phyloP scores from a whole-genome alignment of 2,329 filamentous ascomycete species.

The Aureobasidium sp. region DNA sequence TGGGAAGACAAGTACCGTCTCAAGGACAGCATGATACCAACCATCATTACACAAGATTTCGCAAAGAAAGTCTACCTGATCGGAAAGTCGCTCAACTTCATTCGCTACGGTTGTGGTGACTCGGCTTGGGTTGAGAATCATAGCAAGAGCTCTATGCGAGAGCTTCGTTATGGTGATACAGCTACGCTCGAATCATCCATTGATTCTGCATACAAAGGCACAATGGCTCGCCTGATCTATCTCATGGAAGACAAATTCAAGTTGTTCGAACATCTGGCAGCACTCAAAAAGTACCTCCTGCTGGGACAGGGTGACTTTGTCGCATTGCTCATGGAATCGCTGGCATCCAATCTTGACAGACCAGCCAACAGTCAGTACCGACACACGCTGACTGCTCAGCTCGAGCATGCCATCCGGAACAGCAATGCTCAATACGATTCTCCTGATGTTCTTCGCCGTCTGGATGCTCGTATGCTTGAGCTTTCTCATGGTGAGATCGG shows the following conservation, averaged over 20 bases:
- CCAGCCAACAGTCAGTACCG: conserved; percentile 96
- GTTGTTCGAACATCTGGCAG: conserved; percentile 83
- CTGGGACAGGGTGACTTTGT: conserved; percentile 97
- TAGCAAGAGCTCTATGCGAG: conserved; percentile 85
- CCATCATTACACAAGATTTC: conserved; percentile 88
- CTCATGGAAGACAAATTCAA: conserved; percentile 95
- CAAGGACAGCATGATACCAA: conserved; percentile 77
- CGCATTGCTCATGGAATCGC: conserved; percentile 89
- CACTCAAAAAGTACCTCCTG: conserved; percentile 89
- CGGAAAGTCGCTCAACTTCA: conserved; percentile 96
- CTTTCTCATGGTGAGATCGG: conserved; percentile 94
- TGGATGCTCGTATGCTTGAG: conserved; percentile 98
- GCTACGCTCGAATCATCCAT: conserved; percentile 87
- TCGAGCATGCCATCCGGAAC: conserved; percentile 93
- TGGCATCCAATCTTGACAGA: conserved; percentile 85
- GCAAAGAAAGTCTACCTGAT: conserved; percentile 95
- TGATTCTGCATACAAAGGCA: conserved; percentile 94
- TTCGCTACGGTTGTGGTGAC: conserved; percentile 89
- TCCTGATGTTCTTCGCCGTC: conserved; percentile 78
- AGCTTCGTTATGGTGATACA: conserved; percentile 87
- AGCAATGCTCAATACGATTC: conserved; percentile 96
- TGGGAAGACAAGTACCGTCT: conserved; percentile 98
- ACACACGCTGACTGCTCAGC: conserved; percentile 92
- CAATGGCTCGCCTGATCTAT: conserved; percentile 88
- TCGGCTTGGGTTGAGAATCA: conserved; percentile 93